Evolutionary conservation across 2,329 filamentous ascomycete species (phyloP), one percentile per base, ranked within the genome.

Genomic region (Xylaria sp.): DNA sequence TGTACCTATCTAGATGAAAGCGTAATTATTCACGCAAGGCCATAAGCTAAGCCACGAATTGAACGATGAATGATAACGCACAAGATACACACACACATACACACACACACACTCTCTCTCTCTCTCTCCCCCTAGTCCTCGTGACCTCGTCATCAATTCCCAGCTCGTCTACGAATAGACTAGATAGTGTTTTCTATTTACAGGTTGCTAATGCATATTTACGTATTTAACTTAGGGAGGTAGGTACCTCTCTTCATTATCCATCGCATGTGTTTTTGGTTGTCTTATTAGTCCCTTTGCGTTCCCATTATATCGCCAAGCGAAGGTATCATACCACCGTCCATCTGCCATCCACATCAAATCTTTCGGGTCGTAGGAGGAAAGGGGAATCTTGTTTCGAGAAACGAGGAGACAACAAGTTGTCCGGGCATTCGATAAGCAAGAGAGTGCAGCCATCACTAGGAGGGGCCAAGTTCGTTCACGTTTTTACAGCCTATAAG

Each of bases 401-500:
- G 18, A 29, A 44, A 13, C 16, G 51, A n/a, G 40, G 27, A 50
- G 66, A 23, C 5, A 40, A 37, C 25, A 62, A 29, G 42, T 50
- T 57, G 51, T 58, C 59, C 2, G 42, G 18, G 37, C 51, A 62
- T 64, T 69, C 62, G 60, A 60, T 51, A 6, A 21, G 65, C 54
- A 16, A 55, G 58, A 59, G 51, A 25, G 64, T 18, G 51, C 21
- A 60, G 59, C 54, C 59, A 51, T 63, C 44, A 65, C 58, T 60
- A 29, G 27, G 27, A 10, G 12, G 57, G 51, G 71, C 63, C 48
- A 55, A 55, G 55, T 37, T 70, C 68, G 58, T 37, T 71, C 69
- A 75, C 66, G 65, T 68, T 73, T 75, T 75, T 69, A 79, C 76
- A 78, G 74, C 77, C 77, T 79, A 77, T 71, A 72, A 66, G 63